Evolutionary conservation across 495 filamentous ascomycete species (phyloP), one percentile per base, ranked within the genome.

Genomic region (Staphylotrichum longicolle): DNA sequence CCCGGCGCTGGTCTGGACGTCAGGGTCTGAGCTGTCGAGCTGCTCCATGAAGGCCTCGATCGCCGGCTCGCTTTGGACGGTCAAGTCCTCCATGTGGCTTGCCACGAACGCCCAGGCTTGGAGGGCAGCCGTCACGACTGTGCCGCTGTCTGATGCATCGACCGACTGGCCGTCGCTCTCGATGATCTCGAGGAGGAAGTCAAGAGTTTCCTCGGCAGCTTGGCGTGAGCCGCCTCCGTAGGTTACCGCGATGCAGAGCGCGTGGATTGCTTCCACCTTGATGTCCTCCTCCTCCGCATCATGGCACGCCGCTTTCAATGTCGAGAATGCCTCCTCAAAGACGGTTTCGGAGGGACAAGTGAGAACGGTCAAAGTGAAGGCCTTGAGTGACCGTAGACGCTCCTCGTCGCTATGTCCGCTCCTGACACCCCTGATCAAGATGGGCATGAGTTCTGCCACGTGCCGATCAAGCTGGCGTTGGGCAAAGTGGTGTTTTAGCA

Each of bases 31-130:
- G 68, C 89, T 92, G 45, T 91, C 85, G 34, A 98, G 83, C 71
- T 98, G 94, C 49, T 97, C 93, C 37, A 91, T 86, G 68, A 98
- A 91, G 6, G 88, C 88, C 57, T 96, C 89, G 67, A 96, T 87
- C 9, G 89, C 86, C 5, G 82, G 77, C 53, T 90, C 88, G 57
- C 86, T 91, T 51, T 89, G 81, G 6, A 78, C 80, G 66, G 91
- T 85, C 37, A 96, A 78, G 63, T 96, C 91, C 4, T 96, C 91
- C 40, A 96, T 72, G 47, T 88, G 85, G 9, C 89, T 95, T 10
- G 88, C 90, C 9, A 96, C 80, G 64, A 91, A 90, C 10, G 91
- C 93, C 92, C 92, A 97, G 63, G 89, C 88, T 66, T 91, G 85
- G 5, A 95, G 80, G 3, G 93, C 92, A 0, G 93, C 91, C 3